These are phyloP conservation scores for Chaetoscypha palmicola DNA, from an alignment of 2,329 filamentous ascomycete genomes.

Conservation along the genomic window DNA sequence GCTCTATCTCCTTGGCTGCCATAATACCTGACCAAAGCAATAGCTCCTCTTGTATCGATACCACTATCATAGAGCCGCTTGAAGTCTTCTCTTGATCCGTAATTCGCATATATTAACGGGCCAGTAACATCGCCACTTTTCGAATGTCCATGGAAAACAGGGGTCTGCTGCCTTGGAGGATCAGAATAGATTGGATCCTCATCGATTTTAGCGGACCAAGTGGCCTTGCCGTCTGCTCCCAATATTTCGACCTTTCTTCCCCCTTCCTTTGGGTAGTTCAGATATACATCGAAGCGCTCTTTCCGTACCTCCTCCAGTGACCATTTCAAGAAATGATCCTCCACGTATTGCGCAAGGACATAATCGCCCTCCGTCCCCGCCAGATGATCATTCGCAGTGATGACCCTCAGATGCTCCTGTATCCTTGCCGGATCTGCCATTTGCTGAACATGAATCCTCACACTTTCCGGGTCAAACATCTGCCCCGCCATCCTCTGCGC, in stretches of 20 bases:
- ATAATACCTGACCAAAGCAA: slow-evolving; percentile 76
- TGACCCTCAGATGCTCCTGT: slow-evolving; percentile 65
- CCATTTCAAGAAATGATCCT: slow-evolving; percentile 65
- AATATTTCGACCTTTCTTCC: slow-evolving; percentile 79
- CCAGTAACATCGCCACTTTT: slow-evolving; percentile 80
- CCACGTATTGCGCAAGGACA: slow-evolving; percentile 75
- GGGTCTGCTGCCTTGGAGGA: slow-evolving; percentile 59
- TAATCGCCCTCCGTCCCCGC: slow-evolving; percentile 93
- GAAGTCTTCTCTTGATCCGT: slow-evolving; percentile 81
- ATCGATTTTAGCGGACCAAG: slow-evolving; percentile 77
- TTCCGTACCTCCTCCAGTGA: slow-evolving; percentile 68
- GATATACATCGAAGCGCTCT: slow-evolving; percentile 79
- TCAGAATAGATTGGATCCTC: slow-evolving; percentile 67
- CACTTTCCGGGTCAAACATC: slow-evolving; percentile 76
- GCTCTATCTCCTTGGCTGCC: slow-evolving; percentile 66
- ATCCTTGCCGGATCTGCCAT: slow-evolving; percentile 65
- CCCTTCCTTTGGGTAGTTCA: slow-evolving; percentile 78
- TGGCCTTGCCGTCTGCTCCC: slow-evolving; percentile 54
- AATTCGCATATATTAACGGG: slow-evolving; percentile 86
- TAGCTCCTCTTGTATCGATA: slow-evolving; percentile 68
- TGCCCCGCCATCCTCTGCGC: slow-evolving; percentile 56
- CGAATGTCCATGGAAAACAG: slow-evolving; percentile 82
- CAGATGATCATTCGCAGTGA: slow-evolving; percentile 80
- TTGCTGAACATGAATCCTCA: slow-evolving; percentile 67
- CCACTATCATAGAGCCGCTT: slow-evolving; percentile 61